A percentile compares a stretch with the other conserved stretches of the same genome.
Evolutionary conservation across 2,329 filamentous ascomycete genomes (phyloP).

Genomic region (Talaromyces islandicus): DNA sequence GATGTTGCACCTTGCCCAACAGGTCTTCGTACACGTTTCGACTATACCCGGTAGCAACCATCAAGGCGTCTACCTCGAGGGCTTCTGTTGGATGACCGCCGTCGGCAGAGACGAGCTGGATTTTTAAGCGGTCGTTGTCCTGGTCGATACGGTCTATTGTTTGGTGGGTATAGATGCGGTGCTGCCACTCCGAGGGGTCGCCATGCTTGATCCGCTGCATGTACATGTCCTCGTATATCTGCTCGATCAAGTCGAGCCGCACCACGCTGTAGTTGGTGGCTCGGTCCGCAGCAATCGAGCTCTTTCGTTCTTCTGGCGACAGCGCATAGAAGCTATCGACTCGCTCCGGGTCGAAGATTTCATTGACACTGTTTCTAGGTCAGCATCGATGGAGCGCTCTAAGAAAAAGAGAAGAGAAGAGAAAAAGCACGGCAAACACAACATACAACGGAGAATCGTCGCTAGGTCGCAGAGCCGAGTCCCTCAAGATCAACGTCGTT

Average conservation of each 20-base stretch:
- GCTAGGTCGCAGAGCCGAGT: conserved; percentile 77
- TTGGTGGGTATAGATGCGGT: conserved; percentile 68
- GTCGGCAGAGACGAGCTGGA: conserved; percentile 52
- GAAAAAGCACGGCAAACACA: neutral
- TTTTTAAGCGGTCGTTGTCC: conserved; percentile 50
- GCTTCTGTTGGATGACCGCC: conserved; percentile 47
- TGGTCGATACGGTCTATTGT: conserved; percentile 57
- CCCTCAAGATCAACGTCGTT: conserved; percentile 73
- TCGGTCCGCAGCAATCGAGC: conserved; percentile 62
- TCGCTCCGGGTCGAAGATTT: conserved; percentile 86
- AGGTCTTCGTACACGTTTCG: conserved; percentile 73
- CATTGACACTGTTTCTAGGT: conserved; percentile 65
- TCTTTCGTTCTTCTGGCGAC: conserved; percentile 55
- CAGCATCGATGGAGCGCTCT: too few relatives aligned
- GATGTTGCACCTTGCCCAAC: conserved; percentile 58
- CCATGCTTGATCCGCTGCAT: conserved; percentile 67
- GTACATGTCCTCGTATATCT: conserved; percentile 82
- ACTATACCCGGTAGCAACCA: conserved; percentile 83
- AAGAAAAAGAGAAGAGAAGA: too few relatives aligned
- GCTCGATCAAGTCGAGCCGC: conserved; percentile 80
- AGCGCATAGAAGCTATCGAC: conserved; percentile 71
- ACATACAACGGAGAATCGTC: conserved; percentile 93
- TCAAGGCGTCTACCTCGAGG: conserved; percentile 71
- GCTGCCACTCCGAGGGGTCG: conserved; percentile 71
- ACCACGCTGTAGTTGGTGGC: conserved; percentile 95